These are phyloP conservation scores for Pseudogymnoascus sp. DNA, from an alignment of 2,329 filamentous ascomycete species.

Conservation along the genomic window DNA sequence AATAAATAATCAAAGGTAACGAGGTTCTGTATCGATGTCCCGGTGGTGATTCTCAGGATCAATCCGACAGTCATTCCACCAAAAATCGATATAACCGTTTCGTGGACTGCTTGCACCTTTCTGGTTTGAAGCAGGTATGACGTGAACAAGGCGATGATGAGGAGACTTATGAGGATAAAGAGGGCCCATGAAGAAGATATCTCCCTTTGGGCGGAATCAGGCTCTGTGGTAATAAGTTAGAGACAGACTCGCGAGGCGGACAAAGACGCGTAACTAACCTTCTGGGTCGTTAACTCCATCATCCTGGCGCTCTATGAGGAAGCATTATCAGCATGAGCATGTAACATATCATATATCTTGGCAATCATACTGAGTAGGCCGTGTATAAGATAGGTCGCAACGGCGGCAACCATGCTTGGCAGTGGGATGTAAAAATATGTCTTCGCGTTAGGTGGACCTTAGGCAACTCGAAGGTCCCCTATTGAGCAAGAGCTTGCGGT, in stretches of 20 bases:
- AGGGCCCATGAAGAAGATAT: constrained; percentile 94
- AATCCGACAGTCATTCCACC: constrained; percentile 96
- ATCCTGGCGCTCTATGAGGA: constrained; percentile 22
- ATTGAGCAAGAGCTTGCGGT: constrained; percentile 7
- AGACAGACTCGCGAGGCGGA: constrained; percentile 7
- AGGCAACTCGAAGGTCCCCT: constrained; percentile 4
- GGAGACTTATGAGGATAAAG: constrained; percentile 89
- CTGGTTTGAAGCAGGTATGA: constrained; percentile 95
- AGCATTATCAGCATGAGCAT: constrained; percentile 19
- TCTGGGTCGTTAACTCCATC: constrained; percentile 25
- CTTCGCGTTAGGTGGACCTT: background rate
- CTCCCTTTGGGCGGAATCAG: constrained; percentile 83
- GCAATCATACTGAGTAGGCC: constrained; percentile 4
- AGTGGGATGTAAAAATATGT: constrained; percentile 3
- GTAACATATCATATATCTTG: background rate
- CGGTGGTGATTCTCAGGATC: constrained; percentile 71
- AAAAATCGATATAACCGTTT: constrained; percentile 97
- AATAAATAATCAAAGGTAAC: constrained; percentile 98
- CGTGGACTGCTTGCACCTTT: constrained; percentile 94
- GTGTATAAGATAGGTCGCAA: background rate
- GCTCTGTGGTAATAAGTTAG: constrained; percentile 37
- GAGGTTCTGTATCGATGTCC: constrained; percentile 75
- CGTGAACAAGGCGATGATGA: constrained; percentile 90
- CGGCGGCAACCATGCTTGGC: constrained; percentile 11
- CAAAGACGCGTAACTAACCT: constrained; percentile 18